A percentile compares a stretch with the other conserved stretches of the same genome.
These are phyloP conservation scores for Rostrohypoxylon terebratum DNA, from an alignment of 495 filamentous ascomycete species.

Conservation along the genomic window DNA sequence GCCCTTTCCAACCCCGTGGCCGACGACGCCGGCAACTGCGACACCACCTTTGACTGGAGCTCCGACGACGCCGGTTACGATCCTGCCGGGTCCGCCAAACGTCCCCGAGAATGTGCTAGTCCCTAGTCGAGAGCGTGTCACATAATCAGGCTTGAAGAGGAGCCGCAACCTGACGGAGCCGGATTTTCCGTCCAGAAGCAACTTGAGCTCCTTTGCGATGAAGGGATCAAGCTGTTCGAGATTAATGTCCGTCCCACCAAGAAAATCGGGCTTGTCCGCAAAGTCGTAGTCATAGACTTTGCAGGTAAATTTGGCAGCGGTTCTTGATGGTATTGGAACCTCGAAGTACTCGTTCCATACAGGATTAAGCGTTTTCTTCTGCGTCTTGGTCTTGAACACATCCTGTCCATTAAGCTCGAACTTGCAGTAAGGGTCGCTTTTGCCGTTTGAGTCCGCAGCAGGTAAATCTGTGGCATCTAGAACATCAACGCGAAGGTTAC, in stretches of 20 bases:
- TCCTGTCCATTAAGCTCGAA: slow-evolving; percentile 88
- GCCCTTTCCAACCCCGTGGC: slow-evolving; percentile 84
- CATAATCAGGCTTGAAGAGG: slow-evolving; percentile 94
- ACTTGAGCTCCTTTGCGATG: slow-evolving; percentile 73
- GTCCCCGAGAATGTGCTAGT: slow-evolving; percentile 94
- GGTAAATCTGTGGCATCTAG: slow-evolving; percentile 89
- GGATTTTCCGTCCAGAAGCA: slow-evolving; percentile 89
- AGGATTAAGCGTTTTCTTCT: slow-evolving; percentile 96
- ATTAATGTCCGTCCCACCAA: slow-evolving; percentile 82
- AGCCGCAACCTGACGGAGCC: slow-evolving; percentile 84
- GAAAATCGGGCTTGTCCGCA: slow-evolving; percentile 87
- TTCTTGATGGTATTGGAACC: slow-evolving; percentile 80
- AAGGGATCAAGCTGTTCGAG: slow-evolving; percentile 88
- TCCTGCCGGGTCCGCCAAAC: slow-evolving; percentile 89
- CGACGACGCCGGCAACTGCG: slow-evolving; percentile 74
- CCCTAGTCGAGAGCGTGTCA: slow-evolving; percentile 86
- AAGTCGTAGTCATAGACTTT: slow-evolving; percentile 96
- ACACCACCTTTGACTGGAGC: slow-evolving; percentile 92
- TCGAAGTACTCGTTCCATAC: slow-evolving; percentile 98
- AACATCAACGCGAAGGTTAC: slow-evolving; percentile 89
- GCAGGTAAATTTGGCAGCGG: slow-evolving; percentile 84
- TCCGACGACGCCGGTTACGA: slow-evolving; percentile 80
- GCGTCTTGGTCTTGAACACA: slow-evolving; percentile 90
- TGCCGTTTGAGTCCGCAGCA: slow-evolving; percentile 93
- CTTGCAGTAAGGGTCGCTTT: slow-evolving; percentile 95